Evolutionary conservation across 1,139 yeast species (phyloP).

Genomic region (Candida dubliniensis): DNA sequence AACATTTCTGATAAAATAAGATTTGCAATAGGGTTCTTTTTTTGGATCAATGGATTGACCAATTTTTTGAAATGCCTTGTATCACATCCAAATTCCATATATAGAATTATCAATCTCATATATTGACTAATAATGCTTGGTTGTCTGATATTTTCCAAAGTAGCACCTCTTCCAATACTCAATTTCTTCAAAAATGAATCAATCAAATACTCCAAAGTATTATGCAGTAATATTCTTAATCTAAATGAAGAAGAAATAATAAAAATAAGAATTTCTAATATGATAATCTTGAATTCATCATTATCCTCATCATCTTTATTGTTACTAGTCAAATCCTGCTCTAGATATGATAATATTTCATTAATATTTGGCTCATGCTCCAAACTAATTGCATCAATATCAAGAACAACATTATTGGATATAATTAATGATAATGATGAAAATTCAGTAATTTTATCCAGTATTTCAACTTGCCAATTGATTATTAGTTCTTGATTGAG

Average conservation of each 20-base stretch:
- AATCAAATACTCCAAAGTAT: constrained; percentile 20
- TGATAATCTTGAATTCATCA: constrained; percentile 31
- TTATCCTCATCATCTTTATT: constrained; percentile 14
- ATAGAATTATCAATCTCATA: constrained; percentile 24
- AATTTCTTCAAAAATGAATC: constrained; percentile 8
- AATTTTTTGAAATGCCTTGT: constrained; percentile 22
- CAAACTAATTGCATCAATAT: constrained; percentile 6
- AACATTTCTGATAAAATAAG: constrained; percentile 27
- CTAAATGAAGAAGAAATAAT: constrained; percentile 23
- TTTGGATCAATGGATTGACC: constrained; percentile 18
- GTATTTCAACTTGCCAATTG: constrained; percentile 42
- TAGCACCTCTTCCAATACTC: not conserved
- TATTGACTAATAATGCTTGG: constrained; percentile 22
- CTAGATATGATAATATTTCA: constrained; percentile 9
- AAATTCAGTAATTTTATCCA: constrained; percentile 23
- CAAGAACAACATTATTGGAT: constrained; percentile 17
- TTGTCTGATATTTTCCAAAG: constrained; percentile 5
- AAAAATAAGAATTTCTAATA: constrained; percentile 30
- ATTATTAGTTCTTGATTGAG: constrained; percentile 29
- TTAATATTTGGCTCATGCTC: not conserved
- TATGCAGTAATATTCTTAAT: constrained; percentile 18
- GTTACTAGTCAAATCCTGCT: no score
- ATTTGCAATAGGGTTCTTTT: constrained; percentile 13
- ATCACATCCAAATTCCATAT: constrained; percentile 41
- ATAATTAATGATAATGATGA: constrained; percentile 22